Evolutionary conservation across 2,329 filamentous ascomycete genomes (phyloP), one percentile per base, ranked within the genome.

Genomic region (Aspergillus fumigatiaffinis): DNA sequence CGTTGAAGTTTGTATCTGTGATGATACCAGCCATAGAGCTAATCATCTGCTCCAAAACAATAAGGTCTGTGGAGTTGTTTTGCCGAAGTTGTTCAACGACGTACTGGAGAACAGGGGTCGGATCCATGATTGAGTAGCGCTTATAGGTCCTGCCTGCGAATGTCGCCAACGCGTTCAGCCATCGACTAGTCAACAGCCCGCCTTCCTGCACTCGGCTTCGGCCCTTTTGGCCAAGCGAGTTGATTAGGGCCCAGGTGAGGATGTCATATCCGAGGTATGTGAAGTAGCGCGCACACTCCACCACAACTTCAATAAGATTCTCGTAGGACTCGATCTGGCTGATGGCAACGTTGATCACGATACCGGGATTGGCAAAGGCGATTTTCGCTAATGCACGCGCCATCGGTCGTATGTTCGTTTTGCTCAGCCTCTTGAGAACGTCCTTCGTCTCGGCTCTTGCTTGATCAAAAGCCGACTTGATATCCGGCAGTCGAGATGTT

Each of bases 221-320:
- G 41, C 82, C 82, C 46, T 81, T 79, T 48, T 82, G 82, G 29
- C 83, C 81, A 59, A 89, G 79, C 9, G 84, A 82, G 68, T 87
- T 95, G 75, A 99, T 85, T 48, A 99, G 80, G 21, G 91, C 91
- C 92, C 93, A 99, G 3, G 91, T 90, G 48, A 99, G 80, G 32
- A 96, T 90, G 73, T 99, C 94, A 71, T 96, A 96, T 0, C 91
- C 93, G 41, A 99, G 79, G 54, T 90, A 87, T 1, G 93, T 96
- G 66, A 97, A 97, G 71, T 97, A 97, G 66, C 91, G 88, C 42
- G 91, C 92, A 68, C 92, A 97, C 71, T 97, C 92, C 14, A 97
- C 92, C 60, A 99, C 91, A 4, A 91, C 91, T 60, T 96, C 91
- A 56, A 96, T 96, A 59, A 99, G 83, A 70, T 97, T 99, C 70